Base-by-base conservation (phyloP, 352 stramenopile species). In the Peronospora tabacina region DNA sequence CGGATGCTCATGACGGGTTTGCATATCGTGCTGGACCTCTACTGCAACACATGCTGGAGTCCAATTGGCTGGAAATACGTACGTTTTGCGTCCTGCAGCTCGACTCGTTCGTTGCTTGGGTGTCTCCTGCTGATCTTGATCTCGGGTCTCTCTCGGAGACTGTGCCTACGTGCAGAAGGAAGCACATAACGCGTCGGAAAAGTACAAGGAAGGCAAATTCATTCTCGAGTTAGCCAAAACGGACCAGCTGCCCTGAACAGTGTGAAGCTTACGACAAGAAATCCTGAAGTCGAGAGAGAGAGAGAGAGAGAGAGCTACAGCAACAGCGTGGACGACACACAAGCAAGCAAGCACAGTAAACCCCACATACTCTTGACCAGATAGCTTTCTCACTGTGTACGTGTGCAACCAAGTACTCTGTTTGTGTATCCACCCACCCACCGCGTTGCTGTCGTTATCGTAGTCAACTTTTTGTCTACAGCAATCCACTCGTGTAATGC, bases 151-250 rank as follows among this genome's bases (percentile, higher is more conserved):
- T 47, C 2, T 47, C 16, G 24, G 41, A 47, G 41, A 35, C 26
- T 22, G 26, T 50, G 22, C 36, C 45, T 62, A 49, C 40, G 49
- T 13, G 6, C 57, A 90, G 77, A 79, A 89, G 56, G 91, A 91
- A 58, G 92, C 92, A 30, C 92, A 97, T 51, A 88, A 98, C 45
- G 66, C 77, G 34, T 89, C 68, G 58, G 85, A 98, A 66, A 97
- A 96, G 63, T 98, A 98, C 75, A 98, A 98, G 64, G 90, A 97
- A 68, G 91, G 91, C 52, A 97, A 97, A 56, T 97, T 91, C 69
- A 97, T 98, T 63, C 85, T 98, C 51, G 92, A 98, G 66, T 90
- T 97, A 55, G 93, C 95, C 56, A 90, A 96, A 67, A 88, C 77
- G 37, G 57, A 80, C 40, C 72, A 76, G 49, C 40, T 61, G 53